Percentiles rank a stretch among this genome's conserved stretches.
Evolutionary conservation across 805 yeast species (phyloP).

Genomic region (Candida pini): DNA sequence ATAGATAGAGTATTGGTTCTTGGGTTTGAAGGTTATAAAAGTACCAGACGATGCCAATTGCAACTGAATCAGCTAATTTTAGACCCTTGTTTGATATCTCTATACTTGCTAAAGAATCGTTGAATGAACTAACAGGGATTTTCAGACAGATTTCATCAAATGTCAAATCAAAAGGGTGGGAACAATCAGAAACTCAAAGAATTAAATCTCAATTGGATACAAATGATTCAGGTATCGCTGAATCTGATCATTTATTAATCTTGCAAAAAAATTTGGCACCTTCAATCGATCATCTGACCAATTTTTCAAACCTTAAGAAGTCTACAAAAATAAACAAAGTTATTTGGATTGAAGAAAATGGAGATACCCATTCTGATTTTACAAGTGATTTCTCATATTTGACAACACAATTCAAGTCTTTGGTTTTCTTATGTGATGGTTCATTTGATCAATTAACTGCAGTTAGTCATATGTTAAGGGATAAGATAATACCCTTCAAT

Average conservation of each 20-base stretch:
- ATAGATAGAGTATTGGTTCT: too few species aligned
- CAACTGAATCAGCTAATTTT: too few species aligned
- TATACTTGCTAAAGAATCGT: conserved; percentile 5
- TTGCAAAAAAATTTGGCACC: conserved; percentile 22
- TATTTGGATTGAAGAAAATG: conserved; percentile 24
- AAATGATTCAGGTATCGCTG: too few species aligned
- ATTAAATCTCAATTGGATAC: too few species aligned
- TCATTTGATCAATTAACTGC: conserved; percentile 7
- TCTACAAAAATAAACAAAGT: conserved; percentile 22
- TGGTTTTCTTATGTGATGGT: conserved; percentile 21
- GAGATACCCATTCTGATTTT: not conserved
- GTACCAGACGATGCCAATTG: too few species aligned
- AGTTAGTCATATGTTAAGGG: conserved; percentile 9
- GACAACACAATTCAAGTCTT: conserved; percentile 12
- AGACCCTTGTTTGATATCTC: conserved; percentile 15
- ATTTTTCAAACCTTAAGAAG: conserved; percentile 22
- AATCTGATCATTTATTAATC: conserved; percentile 18
- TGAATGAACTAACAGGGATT: conserved; percentile 13
- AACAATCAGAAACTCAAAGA: too few species aligned
- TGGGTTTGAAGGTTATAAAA: too few species aligned
- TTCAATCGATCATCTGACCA: conserved; percentile 22
- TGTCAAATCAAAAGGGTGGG: too few species aligned
- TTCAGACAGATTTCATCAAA: conserved; percentile 9
- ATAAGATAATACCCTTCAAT: conserved; percentile 13
- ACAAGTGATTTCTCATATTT: conserved; percentile 15